These are phyloP conservation scores for Arthroderma uncinatum DNA, from an alignment of 2,329 filamentous ascomycete species.

Conservation along the genomic window DNA sequence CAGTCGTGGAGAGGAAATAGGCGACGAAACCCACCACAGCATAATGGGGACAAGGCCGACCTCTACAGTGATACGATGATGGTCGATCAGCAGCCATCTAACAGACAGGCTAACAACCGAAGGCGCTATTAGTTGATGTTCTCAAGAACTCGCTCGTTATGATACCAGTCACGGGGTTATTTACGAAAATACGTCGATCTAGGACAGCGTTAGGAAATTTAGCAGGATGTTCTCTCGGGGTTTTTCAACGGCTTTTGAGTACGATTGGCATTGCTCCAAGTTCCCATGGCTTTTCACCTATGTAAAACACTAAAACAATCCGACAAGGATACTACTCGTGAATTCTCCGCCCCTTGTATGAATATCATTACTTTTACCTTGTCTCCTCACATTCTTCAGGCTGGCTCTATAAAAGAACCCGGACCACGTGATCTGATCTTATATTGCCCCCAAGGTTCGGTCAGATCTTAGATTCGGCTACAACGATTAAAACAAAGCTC, in stretches of 20 bases:
- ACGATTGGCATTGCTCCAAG: neutral
- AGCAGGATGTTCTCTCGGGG: neutral
- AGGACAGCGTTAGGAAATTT: neutral
- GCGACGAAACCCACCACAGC: slow-evolving; percentile 8
- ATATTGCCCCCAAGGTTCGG: no score
- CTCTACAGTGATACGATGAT: slow-evolving; percentile 35
- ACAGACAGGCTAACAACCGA: neutral
- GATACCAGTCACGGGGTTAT: no score
- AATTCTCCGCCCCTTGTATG: neutral
- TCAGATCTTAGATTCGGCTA: no score
- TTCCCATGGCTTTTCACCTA: neutral
- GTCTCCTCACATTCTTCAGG: neutral
- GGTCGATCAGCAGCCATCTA: slow-evolving; percentile 21
- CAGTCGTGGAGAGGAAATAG: slow-evolving; percentile 9
- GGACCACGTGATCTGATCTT: no score
- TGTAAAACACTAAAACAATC: neutral
- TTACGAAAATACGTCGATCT: neutral
- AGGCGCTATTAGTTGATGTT: neutral
- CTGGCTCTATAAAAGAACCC: no score
- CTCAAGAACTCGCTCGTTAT: neutral
- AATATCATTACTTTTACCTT: neutral
- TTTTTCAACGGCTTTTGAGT: neutral
- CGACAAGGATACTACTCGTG: neutral
- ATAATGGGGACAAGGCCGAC: slow-evolving; percentile 10
- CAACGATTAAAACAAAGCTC: no score